Percentiles rank a stretch among this genome's conserved stretches.
These are phyloP conservation scores for Penicillium sclerotiorum DNA, from an alignment of 2,329 filamentous ascomycete genomes.

Conservation along the genomic window DNA sequence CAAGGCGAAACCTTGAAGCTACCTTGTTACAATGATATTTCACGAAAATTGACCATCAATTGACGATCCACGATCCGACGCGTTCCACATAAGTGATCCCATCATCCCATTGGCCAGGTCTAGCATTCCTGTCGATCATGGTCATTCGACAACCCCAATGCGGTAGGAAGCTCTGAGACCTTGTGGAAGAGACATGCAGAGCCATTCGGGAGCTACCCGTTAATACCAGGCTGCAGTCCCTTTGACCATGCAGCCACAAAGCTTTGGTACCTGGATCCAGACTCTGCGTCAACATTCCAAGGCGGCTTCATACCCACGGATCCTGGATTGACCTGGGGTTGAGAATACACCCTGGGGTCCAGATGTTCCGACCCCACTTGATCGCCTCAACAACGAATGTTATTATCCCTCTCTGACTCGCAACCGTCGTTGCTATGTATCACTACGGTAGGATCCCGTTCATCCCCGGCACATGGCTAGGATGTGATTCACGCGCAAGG, in stretches of 20 bases:
- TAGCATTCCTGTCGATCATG: neutral
- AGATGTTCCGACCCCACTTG: neutral
- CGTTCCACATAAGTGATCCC: neutral
- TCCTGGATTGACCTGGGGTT: too few relatives aligned
- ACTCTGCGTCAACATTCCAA: neutral
- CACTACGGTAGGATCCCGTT: neutral
- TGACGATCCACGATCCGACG: constrained; percentile 1
- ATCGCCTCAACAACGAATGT: too few relatives aligned
- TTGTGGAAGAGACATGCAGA: neutral
- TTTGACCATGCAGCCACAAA: too few relatives aligned
- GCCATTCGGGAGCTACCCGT: neutral
- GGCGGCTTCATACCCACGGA: neutral
- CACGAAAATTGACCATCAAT: too few relatives aligned
- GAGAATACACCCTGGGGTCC: too few relatives aligned
- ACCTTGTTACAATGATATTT: too few relatives aligned
- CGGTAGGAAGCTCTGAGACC: neutral
- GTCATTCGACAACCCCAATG: constrained; percentile 1
- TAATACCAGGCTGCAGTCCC: neutral
- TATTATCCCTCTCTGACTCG: too few relatives aligned
- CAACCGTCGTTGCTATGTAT: constrained; percentile 2
- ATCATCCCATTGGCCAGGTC: neutral
- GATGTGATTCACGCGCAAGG: constrained; percentile 1
- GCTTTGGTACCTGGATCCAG: neutral
- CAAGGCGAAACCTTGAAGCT: neutral
- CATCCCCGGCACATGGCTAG: neutral